Evolutionary conservation across 1,284 basidiomycete genomes (phyloP).

Genomic region (Kwoniella shivajii): DNA sequence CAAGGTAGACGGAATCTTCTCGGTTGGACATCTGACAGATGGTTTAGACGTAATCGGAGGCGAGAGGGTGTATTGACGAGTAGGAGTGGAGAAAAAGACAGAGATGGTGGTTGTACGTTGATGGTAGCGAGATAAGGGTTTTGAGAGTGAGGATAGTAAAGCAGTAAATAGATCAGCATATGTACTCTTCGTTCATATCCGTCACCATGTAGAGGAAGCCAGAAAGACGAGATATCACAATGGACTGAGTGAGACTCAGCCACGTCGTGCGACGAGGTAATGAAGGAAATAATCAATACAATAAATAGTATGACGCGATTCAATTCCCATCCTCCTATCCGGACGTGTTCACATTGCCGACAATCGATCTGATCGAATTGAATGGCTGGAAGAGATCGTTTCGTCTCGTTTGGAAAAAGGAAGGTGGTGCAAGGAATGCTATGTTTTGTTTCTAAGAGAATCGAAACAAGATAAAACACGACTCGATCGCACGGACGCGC

Average conservation of each 20-base stretch:
- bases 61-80: background rate
- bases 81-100: background rate
- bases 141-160: background rate
- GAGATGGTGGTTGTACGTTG: background rate
- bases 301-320: background rate
- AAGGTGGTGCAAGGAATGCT: background rate
- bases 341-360: no score
- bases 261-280: constrained; percentile 3
- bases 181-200: background rate
- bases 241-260: background rate
- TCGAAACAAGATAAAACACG: background rate
- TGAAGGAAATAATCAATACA: background rate
- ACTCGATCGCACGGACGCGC: constrained; percentile 20
- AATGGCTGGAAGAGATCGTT: no score
- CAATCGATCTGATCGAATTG: no score
- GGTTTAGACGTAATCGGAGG: no score
- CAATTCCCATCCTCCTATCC: background rate
- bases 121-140: background rate
- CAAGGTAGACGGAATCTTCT: constrained; percentile 98
- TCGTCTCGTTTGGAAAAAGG: background rate
- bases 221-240: background rate
- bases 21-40: constrained; percentile 85
- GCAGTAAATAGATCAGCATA: constrained; percentile 1
- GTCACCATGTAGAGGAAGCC: background rate
- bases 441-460: background rate